phyloP scores from a whole-genome alignment of 805 yeast genomes.

The Cyberlindnera sargentensis region DNA sequence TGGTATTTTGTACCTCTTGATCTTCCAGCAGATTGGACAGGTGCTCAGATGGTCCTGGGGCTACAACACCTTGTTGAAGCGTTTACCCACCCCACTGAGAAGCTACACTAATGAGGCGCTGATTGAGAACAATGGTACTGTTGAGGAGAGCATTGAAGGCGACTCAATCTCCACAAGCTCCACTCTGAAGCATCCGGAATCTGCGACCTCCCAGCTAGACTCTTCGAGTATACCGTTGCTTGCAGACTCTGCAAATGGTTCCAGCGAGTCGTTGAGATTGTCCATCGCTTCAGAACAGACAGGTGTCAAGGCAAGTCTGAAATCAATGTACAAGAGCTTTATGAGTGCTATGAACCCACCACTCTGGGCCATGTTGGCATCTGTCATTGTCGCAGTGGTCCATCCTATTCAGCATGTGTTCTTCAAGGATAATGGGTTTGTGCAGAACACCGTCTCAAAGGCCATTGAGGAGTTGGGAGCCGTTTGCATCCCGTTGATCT shows the following conservation, averaged over 20 bases:
- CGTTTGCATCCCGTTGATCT: conserved; percentile 70
- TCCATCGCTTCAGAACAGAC: not conserved
- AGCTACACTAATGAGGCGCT: conserved; percentile 8
- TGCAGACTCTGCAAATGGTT: not conserved
- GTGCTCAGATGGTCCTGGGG: conserved; percentile 87
- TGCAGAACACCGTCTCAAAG: conserved; percentile 57
- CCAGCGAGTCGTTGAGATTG: not conserved
- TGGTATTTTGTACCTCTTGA: conserved; percentile 65
- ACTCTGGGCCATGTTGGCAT: conserved; percentile 63
- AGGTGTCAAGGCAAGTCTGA: not conserved
- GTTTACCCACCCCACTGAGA: conserved; percentile 27
- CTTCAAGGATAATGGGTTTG: conserved; percentile 52
- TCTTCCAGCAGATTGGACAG: conserved; percentile 80
- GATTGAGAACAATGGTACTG: conserved; percentile 20
- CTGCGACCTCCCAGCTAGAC: not conserved
- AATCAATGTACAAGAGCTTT: conserved; percentile 16
- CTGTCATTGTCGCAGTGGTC: conserved; percentile 63
- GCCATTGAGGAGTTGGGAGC: conserved; percentile 62
- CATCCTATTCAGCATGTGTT: conserved; percentile 50
- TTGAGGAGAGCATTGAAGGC: not conserved
- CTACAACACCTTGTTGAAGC: conserved; percentile 58
- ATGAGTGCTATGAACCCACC: conserved; percentile 70
- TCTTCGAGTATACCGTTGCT: not conserved
- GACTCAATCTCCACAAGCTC: not conserved
- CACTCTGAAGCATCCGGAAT: not conserved